A percentile compares a stretch with the other conserved stretches of the same genome.
These are phyloP conservation scores for Zea mays DNA, from an alignment of 176 grass and related monocot species.

Conservation along the genomic window DNA sequence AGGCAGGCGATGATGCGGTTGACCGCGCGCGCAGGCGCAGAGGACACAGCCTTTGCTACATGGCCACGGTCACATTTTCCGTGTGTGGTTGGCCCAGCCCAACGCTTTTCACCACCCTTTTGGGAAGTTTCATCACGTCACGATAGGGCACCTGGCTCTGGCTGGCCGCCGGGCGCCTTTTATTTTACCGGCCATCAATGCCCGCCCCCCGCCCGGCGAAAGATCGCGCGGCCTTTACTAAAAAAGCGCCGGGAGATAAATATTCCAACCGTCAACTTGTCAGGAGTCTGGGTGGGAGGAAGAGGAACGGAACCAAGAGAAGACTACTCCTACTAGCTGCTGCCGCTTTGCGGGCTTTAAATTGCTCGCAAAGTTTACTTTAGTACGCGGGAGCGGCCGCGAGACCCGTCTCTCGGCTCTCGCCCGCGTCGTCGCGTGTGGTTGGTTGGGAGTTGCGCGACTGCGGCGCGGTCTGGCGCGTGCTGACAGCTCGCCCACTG, in stretches of 20 bases:
- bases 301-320: too few relatives aligned
- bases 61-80: background rate
- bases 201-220: background rate
- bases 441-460: too few relatives aligned
- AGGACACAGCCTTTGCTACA: too few relatives aligned
- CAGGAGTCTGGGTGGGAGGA: too few relatives aligned
- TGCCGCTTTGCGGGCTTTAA: too few relatives aligned
- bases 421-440: background rate
- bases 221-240: constrained; percentile 15
- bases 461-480: too few relatives aligned
- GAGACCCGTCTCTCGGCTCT: background rate
- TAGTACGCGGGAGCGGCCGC: constrained; percentile 2
- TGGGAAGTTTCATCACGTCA: constrained; percentile 36
- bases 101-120: constrained; percentile 41
- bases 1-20: too few relatives aligned
- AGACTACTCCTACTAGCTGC: too few relatives aligned
- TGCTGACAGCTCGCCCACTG: too few relatives aligned
- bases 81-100: background rate
- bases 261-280: constrained; percentile 51
- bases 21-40: too few relatives aligned
- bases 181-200: constrained; percentile 36
- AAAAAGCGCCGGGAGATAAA: constrained; percentile 41
- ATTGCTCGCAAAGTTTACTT: constrained; percentile 33
- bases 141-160: constrained; percentile 36
- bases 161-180: too few relatives aligned